Base-by-base conservation (phyloP, 495 filamentous ascomycete genomes). In the Penicillium dipodomyicola region DNA sequence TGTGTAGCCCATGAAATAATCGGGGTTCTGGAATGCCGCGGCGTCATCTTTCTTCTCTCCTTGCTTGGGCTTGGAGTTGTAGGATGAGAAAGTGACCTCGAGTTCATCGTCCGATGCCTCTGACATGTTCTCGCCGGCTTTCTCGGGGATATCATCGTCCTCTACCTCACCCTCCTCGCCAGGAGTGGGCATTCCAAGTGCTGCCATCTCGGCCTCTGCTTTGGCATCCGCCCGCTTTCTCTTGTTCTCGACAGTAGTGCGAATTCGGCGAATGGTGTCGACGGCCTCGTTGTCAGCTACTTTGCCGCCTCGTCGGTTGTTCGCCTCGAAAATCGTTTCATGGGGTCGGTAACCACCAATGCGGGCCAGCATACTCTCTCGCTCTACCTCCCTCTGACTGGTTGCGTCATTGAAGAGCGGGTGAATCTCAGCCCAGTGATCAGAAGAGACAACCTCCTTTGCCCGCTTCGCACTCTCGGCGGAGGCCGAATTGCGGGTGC, bases 291-390 rank as follows among this genome's bases (percentile, higher is more conserved):
- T 75, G 43, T 62, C 67, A 32, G 65, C 70, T 27, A 75, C 81
- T 44, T 81, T 79, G 23, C 80, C 80, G 56, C 79, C 82, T 15
- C 87, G 84, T 55, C 84, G 79, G 54, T 87, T 85, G 3, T 91
- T 88, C 58, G 96, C 85, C 68, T 99, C 94, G 64, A 99, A 97
- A 22, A 99, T 86, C 0, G 94, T 96, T 65, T 99, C 95, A 48
- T 85, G 80, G 1, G 94, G 94, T 62, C 91, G 82, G 74, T 92
- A 97, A 2, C 84, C 85, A 61, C 89, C 89, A 46, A 99, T 87
- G 27, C 85, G 84, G 39, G 87, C 87, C 4, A 99, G 78, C 86
- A 99, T 93, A 51, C 85, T 84, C 37, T 90, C 85, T 7, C 93
- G 82, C 58, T 88, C 87, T 23, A 80, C 77, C 62, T 93, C 88